Conservation (phyloP, 352 stramenopile genomes). For the Phytopythium delawarense region DNA sequence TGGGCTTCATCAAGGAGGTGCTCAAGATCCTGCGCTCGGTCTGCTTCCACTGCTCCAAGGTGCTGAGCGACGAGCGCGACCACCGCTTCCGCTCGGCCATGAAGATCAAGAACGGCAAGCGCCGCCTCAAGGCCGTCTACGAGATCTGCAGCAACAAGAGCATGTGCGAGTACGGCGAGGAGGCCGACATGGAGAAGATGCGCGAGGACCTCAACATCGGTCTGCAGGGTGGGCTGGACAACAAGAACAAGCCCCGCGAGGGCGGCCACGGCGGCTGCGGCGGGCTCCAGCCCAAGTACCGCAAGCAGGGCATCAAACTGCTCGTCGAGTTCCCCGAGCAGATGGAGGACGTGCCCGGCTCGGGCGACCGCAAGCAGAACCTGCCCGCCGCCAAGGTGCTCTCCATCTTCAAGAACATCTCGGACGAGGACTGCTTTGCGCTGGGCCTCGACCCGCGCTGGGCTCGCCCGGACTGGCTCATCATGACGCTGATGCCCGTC, state of each 20-base stretch:
- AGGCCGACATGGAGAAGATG: conserved; percentile 88
- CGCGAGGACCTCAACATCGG: conserved; percentile 83
- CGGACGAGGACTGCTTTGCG: conserved; percentile 93
- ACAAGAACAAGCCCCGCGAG: conserved; percentile 82
- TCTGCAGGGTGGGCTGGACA: conserved; percentile 75
- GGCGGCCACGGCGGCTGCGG: conserved; percentile 78
- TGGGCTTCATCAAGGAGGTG: conserved; percentile 97
- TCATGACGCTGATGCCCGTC: conserved; percentile 98
- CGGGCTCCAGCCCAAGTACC: conserved; percentile 93
- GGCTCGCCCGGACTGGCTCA: conserved; percentile 96
- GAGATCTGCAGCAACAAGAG: conserved; percentile 91
- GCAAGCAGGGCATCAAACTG: conserved; percentile 94
- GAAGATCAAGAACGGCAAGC: conserved; percentile 87
- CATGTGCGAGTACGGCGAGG: conserved; percentile 84
- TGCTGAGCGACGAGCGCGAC: conserved; percentile 91
- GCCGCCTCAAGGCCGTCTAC: conserved; percentile 93
- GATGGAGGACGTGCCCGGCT: conserved; percentile 92
- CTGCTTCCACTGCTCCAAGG: conserved; percentile 97
- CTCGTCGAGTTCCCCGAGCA: conserved; percentile 94
- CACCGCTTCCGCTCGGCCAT: conserved; percentile 78
- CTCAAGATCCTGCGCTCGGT: conserved; percentile 93
- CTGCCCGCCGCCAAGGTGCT: conserved; percentile 92
- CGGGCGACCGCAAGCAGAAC: conserved; percentile 96
- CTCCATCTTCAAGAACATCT: conserved; percentile 98
- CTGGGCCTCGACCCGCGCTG: conserved; percentile 95